Conservation (phyloP, 495 filamentous ascomycete genomes). For the Annulohypoxylon stygium region DNA sequence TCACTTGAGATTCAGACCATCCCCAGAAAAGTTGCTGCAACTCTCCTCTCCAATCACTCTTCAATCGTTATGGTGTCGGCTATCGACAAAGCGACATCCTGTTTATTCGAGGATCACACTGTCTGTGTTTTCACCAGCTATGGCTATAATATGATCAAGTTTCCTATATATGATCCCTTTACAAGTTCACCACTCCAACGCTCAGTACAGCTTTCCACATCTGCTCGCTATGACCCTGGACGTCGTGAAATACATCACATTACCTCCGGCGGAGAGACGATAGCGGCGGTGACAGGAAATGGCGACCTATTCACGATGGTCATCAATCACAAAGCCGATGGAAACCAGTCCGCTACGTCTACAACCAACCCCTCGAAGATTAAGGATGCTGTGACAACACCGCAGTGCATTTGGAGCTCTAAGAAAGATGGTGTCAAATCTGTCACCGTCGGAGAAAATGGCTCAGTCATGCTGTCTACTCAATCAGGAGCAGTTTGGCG, state of each 20-base stretch:
- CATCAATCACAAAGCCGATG: constrained; percentile 74
- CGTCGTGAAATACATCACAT: constrained; percentile 79
- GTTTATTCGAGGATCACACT: constrained; percentile 86
- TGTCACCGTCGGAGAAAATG: constrained; percentile 90
- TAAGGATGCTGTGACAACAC: constrained; percentile 77
- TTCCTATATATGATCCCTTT: constrained; percentile 77
- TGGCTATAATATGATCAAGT: constrained; percentile 86
- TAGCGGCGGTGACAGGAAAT: constrained; percentile 83
- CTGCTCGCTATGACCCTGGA: constrained; percentile 73
- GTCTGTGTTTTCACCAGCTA: constrained; percentile 95
- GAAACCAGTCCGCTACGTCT: constrained; percentile 70
- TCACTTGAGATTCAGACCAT: constrained; percentile 84
- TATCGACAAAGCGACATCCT: constrained; percentile 89
- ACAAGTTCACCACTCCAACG: constrained; percentile 72
- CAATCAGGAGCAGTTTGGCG: constrained; percentile 92
- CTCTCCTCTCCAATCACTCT: constrained; percentile 77
- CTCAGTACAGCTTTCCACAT: constrained; percentile 68
- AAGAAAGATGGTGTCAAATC: constrained; percentile 87
- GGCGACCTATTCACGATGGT: constrained; percentile 89
- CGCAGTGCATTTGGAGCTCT: constrained; percentile 86
- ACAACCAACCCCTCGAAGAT: constrained; percentile 93
- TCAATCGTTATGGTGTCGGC: constrained; percentile 83
- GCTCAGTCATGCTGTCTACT: constrained; percentile 94
- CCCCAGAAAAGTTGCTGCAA: constrained; percentile 88
- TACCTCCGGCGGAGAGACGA: constrained; percentile 85